A percentile compares a stretch with the other conserved stretches of the same genome.
Conservation (phyloP, 1,284 basidiomycete genomes). For the Sanghuangporus baumii region DNA sequence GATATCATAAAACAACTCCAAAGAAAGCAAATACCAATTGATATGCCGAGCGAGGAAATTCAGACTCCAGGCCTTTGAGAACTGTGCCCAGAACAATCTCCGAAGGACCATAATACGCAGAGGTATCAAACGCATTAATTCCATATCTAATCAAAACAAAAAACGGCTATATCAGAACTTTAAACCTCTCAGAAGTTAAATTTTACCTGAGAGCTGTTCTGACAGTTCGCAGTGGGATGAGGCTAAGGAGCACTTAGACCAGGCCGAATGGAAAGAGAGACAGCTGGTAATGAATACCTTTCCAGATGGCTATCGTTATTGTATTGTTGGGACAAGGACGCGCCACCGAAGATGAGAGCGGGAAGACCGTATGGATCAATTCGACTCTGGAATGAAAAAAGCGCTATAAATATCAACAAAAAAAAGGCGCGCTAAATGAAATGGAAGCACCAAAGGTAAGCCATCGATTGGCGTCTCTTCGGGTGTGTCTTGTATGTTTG, state of each 20-base stretch:
- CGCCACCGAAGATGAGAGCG: constrained; percentile 60
- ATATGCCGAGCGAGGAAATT: constrained; percentile 80
- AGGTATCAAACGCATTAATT: constrained; percentile 87
- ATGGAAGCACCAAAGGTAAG: constrained; percentile 27
- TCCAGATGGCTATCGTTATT: constrained; percentile 42
- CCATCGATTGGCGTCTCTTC: constrained; percentile 48
- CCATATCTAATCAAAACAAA: constrained; percentile 69
- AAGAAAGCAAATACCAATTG: constrained; percentile 46
- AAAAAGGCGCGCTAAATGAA: not conserved
- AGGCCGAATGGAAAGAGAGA: constrained; percentile 27
- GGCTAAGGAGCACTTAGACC: constrained; percentile 38
- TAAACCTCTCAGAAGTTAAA: not conserved
- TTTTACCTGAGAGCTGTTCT: constrained; percentile 73
- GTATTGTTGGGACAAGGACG: constrained; percentile 71
- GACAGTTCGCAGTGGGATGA: constrained; percentile 64
- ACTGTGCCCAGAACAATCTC: constrained; percentile 84
- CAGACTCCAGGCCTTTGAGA: constrained; percentile 53
- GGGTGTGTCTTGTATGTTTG: constrained; percentile 40
- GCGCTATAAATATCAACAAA: not conserved
- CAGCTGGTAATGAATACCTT: not conserved
- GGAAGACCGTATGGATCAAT: constrained; percentile 37
- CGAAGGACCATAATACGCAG: constrained; percentile 85
- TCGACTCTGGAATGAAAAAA: constrained; percentile 19
- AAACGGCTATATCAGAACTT: not conserved
- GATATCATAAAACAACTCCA: not conserved